These are phyloP conservation scores for Colletotrichum sp. DNA, from an alignment of 2,329 filamentous ascomycete genomes.

Conservation along the genomic window DNA sequence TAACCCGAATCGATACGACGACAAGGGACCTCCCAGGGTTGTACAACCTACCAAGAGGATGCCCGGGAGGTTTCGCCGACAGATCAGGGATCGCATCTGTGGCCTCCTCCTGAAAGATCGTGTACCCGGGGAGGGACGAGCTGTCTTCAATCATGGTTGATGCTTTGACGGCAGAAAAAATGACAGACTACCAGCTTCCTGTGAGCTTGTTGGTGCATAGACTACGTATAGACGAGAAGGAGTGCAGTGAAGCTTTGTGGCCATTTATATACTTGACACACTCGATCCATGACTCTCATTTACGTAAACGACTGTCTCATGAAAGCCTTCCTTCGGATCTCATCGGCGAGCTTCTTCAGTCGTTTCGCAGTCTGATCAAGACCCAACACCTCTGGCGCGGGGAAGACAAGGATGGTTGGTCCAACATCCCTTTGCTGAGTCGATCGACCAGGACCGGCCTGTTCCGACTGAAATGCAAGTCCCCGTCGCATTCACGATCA, in stretches of 20 bases:
- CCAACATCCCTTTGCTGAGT: not conserved
- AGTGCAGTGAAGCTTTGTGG: not conserved
- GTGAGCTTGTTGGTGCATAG: not conserved
- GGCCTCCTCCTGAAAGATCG: constrained; percentile 48
- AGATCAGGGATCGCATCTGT: constrained; percentile 39
- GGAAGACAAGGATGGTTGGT: not conserved
- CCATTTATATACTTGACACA: not conserved
- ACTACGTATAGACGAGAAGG: not conserved
- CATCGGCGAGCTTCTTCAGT: not conserved
- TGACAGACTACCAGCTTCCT: not conserved
- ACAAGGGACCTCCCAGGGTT: not conserved
- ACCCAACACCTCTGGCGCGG: not conserved
- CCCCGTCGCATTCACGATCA: not conserved
- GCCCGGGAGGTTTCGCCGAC: constrained; percentile 33
- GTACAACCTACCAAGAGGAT: constrained; percentile 40
- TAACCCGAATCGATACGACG: not conserved
- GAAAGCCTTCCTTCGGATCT: not conserved
- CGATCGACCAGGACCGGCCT: not conserved
- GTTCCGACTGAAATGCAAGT: not conserved
- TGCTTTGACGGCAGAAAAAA: constrained; percentile 17
- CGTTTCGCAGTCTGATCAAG: not conserved
- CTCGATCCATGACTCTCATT: not conserved
- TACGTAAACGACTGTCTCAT: constrained; percentile 31
- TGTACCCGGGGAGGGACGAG: constrained; percentile 49
- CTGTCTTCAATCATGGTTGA: constrained; percentile 44